These are phyloP conservation scores for Penicillium macrosclerotiorum DNA, from an alignment of 495 filamentous ascomycete genomes.

Conservation along the genomic window DNA sequence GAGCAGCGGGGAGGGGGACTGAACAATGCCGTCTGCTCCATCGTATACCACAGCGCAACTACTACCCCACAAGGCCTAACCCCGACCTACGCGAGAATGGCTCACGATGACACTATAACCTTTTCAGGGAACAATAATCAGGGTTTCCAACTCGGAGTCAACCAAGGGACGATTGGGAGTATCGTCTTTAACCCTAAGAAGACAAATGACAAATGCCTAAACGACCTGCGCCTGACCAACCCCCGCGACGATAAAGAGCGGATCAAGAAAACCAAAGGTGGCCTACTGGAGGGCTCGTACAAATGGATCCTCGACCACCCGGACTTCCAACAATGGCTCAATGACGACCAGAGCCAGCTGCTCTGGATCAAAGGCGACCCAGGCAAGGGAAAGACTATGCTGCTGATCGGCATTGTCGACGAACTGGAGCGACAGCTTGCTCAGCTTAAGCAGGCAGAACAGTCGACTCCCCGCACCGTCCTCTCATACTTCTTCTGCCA, in stretches of 20 bases:
- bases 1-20: too few relatives aligned
- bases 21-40: too few relatives aligned
- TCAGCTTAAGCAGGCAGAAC: not conserved
- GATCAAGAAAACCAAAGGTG: conserved; percentile 25
- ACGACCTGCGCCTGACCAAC: conserved; percentile 26
- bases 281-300: conserved; percentile 39
- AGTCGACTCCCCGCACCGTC: not conserved
- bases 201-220: too few relatives aligned
- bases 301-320: conserved; percentile 40
- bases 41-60: too few relatives aligned
- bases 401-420: conserved; percentile 42
- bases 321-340: conserved; percentile 29
- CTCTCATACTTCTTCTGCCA: not conserved
- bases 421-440: too few relatives aligned
- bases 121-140: too few relatives aligned
- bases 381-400: conserved; percentile 39
- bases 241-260: conserved; percentile 37
- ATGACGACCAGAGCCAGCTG: not conserved
- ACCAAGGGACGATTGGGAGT: too few relatives aligned
- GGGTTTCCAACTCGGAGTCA: too few relatives aligned
- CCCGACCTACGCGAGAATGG: too few relatives aligned
- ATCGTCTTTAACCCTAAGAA: too few relatives aligned
- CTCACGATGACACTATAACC: too few relatives aligned
- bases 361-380: conserved; percentile 31
- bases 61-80: too few relatives aligned